Base-by-base conservation (phyloP, 139 green algal genomes). In the Desmodesmus armatus region DNA sequence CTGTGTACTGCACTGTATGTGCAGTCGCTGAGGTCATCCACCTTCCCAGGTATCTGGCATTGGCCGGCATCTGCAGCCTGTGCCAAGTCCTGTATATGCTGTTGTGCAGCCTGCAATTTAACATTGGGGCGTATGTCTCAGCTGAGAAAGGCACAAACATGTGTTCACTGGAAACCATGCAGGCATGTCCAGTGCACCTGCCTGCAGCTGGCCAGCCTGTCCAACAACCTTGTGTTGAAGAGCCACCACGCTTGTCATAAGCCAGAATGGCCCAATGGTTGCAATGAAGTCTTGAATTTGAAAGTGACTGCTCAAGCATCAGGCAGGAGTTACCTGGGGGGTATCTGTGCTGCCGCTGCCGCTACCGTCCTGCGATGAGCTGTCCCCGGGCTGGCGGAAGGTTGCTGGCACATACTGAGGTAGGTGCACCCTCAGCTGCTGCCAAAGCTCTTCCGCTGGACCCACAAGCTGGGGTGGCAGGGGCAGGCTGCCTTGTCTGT, bases 1-100 rank as follows among this genome's bases (percentile, higher is more conserved):
- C 84, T 75, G 40, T 97, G 92, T 3, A 98, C 95, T 1, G 93
- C 89, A 17, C 91, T 87, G 83, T 96, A 97, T 3, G 92, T 93
- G 90, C 95, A 98, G 82, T 91, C 86, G 76, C 76, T 82, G 15
- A 82, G 37, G 27, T 82, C 76, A 37, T 82, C 76, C n/a, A 82
- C 76, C 17, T 47, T 72, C 23, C 76, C 76, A 7, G 55, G 53
- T 15, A 82, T 82, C n/a, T 72, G 53, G 37, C 76, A 82, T 11
- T 39, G 5, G 5, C 76, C 76, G n/a, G 76, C 76, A 72, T 82
- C 76, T 37, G 69, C 37, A 4, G 40, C 31, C 25, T 35, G 33
- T 49, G 66, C 35, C 35, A 49, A 35, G 15, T 33, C n/a, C 35
- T 74, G 66, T 3, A 74, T 74, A 35, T 39, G n/a, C n/a, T 23